Conservation (phyloP, 495 filamentous ascomycete genomes). For the Margaritispora aquatica region DNA sequence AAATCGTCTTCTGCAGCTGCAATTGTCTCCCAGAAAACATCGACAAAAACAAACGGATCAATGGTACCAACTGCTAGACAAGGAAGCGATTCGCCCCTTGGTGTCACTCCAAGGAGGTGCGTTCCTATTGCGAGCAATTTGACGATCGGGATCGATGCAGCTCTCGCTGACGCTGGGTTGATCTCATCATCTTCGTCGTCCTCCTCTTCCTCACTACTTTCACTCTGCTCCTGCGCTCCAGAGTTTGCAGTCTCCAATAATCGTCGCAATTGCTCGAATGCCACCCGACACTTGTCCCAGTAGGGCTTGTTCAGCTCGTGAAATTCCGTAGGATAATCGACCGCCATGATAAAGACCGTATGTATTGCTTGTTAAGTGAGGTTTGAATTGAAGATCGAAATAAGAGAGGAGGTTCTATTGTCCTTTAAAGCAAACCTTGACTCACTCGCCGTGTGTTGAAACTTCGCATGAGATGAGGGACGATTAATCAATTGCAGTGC, state of each 20-base stretch:
- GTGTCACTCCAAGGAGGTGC: background rate
- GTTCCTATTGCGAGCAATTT: background rate
- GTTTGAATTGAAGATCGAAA: too few relatives aligned
- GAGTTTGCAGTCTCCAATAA: background rate
- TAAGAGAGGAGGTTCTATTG: too few relatives aligned
- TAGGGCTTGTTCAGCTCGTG: too few relatives aligned
- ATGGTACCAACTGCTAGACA: slow-evolving; percentile 12
- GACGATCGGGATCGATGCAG: background rate
- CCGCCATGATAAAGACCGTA: too few relatives aligned
- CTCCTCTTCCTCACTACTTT: background rate
- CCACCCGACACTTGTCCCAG: background rate
- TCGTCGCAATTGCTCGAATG: background rate
- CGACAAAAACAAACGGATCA: background rate
- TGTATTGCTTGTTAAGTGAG: too few relatives aligned
- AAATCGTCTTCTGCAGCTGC: background rate
- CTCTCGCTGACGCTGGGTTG: background rate
- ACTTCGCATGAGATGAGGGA: too few relatives aligned
- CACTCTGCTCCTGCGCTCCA: too few relatives aligned
- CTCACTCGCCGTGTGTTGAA: too few relatives aligned
- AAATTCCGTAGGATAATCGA: too few relatives aligned
- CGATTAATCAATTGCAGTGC: too few relatives aligned
- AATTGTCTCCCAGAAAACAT: slow-evolving; percentile 13
- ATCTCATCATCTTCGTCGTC: background rate
- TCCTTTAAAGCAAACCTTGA: too few relatives aligned
- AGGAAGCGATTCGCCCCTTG: background rate